Evolutionary conservation across 192 early-diverging fungal genomes (phyloP), one percentile per base, ranked within the genome.

Genomic region (Rhizophagus clarus): DNA sequence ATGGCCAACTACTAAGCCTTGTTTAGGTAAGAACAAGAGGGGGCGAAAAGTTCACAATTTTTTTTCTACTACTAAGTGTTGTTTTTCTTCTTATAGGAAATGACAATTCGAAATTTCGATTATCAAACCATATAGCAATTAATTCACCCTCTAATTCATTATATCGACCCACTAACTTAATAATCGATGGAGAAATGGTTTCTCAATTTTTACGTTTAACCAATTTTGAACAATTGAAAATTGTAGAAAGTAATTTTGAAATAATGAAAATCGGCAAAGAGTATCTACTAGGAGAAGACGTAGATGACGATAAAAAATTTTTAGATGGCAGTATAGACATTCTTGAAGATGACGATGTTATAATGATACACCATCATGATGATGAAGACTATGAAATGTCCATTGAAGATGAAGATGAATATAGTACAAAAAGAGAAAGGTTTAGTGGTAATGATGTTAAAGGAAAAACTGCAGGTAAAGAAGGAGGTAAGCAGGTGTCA

Each of bases 101-200:
- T 42, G 8, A 42, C 22, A 70, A 70, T n/a, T 2, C 11, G 31
- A 70, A 22, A 42, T 70, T 70, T 42, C 29, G 68, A 70, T 42
- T 9, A 40, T n/a, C 31, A 42, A 40, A n/a, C 26, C 15, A 56
- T 56, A 20, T 14, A 22, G 5, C 14, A 5, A 20, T 15, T 56
- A 56, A 20, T 56, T 56, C 49, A 56, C 20, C 4, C 4, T 17
- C 49, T 20, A 56, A 56, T 56, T 69, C 67, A 31, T 8, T 28
- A 31, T 20, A 29, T 49, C 49, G 24, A 56, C 28, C 68, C 12
- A 42, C 40, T 14, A 74, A 61, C 29, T 31, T 61, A 20, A 60
- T 60, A 29, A 74, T 74, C 32, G 73, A 74, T 31, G 73, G 73
- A 22, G 73, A 74, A 32, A 74, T 74, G 73, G 73, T 74, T 12